Conservation (phyloP, 2,329 filamentous ascomycete genomes). For the Eutypa lata region DNA sequence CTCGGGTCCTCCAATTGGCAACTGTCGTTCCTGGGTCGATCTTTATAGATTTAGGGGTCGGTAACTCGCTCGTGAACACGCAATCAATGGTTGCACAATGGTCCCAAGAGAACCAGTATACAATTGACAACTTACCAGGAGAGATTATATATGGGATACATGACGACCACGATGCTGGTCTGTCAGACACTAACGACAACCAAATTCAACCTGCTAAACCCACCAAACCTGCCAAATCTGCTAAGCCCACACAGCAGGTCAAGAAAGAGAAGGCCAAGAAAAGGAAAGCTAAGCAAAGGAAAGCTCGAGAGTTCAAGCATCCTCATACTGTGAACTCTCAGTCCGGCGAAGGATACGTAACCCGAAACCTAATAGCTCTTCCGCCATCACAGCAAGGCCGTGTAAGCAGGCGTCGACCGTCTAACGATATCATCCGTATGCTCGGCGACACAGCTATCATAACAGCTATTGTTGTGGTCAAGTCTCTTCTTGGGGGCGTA, state of each 20-base stretch:
- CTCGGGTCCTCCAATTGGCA: slow-evolving; percentile 28
- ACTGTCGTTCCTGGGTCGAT: slow-evolving; percentile 33
- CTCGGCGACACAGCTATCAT: slow-evolving; percentile 48
- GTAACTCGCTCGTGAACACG: slow-evolving; percentile 19
- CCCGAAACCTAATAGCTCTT: slow-evolving; percentile 23
- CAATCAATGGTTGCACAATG: slow-evolving; percentile 31
- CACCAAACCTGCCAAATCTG: background rate
- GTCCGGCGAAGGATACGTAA: slow-evolving; percentile 25
- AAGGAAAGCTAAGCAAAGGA: background rate
- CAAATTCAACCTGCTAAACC: background rate
- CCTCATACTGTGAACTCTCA: slow-evolving; percentile 2
- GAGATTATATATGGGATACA: slow-evolving; percentile 27
- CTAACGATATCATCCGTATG: slow-evolving; percentile 30
- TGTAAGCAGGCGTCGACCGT: slow-evolving; percentile 30
- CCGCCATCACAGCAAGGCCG: slow-evolving; percentile 24
- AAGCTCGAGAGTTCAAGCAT: slow-evolving; percentile 1
- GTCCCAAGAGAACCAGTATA: slow-evolving; percentile 37
- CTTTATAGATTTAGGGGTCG: slow-evolving; percentile 35
- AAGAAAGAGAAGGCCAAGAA: slow-evolving; percentile 6
- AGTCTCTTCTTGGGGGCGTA: slow-evolving; percentile 57
- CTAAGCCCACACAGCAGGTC: too few relatives aligned
- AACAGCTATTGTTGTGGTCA: slow-evolving; percentile 56
- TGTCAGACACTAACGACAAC: slow-evolving; percentile 6
- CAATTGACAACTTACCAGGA: slow-evolving; percentile 40
- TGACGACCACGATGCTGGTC: slow-evolving; percentile 27